Conservation (phyloP, 2,329 filamentous ascomycete genomes). For the Fusarium agapanthi region DNA sequence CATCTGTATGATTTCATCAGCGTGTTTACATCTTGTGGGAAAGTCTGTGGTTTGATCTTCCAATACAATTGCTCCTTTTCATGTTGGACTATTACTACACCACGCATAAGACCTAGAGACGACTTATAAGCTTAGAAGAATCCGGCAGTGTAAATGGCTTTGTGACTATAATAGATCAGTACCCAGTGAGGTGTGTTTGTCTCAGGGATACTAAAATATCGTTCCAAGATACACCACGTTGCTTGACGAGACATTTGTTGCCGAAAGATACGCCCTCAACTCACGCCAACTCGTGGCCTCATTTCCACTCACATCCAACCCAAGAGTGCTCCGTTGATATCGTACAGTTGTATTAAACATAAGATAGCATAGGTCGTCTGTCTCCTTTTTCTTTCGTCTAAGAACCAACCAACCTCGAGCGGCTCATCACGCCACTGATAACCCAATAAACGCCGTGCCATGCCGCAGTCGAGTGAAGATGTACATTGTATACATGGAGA, state of each 20-base stretch:
- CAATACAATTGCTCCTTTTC: not conserved
- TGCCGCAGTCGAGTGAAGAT: slow-evolving; percentile 65
- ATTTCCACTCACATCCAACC: not conserved
- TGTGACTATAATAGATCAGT: not conserved
- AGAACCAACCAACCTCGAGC: slow-evolving; percentile 42
- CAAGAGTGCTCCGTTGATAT: slow-evolving; percentile 28
- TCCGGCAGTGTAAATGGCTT: not conserved
- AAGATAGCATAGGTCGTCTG: slow-evolving; percentile 42
- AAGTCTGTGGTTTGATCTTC: not conserved
- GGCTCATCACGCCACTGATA: slow-evolving; percentile 43
- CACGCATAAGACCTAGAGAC: too few relatives aligned
- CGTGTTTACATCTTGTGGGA: not conserved
- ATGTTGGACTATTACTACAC: not conserved
- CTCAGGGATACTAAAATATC: not conserved
- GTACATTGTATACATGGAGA: slow-evolving; percentile 52
- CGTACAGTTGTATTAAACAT: slow-evolving; percentile 43
- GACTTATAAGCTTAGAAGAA: not conserved
- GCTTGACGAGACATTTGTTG: not conserved
- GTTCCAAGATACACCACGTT: not conserved
- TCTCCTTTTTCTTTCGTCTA: slow-evolving; percentile 45
- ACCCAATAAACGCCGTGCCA: slow-evolving; percentile 59
- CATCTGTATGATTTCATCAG: not conserved
- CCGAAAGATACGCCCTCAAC: not conserved
- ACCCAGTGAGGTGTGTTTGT: not conserved
- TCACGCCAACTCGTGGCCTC: not conserved